Base-by-base conservation (phyloP, 306 rosid species). In the Trifolium repens region DNA sequence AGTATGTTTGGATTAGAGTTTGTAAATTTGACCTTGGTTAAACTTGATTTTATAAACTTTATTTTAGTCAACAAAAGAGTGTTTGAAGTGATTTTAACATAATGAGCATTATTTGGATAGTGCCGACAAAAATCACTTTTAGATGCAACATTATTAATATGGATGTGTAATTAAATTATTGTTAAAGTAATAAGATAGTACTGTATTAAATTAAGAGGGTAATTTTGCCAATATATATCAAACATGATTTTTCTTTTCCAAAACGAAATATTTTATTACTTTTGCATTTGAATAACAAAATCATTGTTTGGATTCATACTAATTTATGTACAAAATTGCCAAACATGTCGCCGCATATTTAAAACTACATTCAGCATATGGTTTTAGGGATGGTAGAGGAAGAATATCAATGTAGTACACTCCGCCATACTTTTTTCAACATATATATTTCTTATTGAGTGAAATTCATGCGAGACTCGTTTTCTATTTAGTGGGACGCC, bases 231-330 rank as follows among this genome's bases (percentile, higher is more conserved):
- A 42, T 19, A 40, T 5, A 65, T 65, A 65, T 40, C 50, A 24
- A 65, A 42, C 16, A 7, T 19, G 71, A 65, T 40, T 65, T 12
- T 65, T 35, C 35, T 65, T 65, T 5, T 9, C 71, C 1, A 8
- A 40, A 40, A 65, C 19, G 70, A 43, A 40, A 65, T 16, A 42
- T 43, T 19, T 67, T 67, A 43, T 43, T 43, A 7, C 39, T 67
- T 22, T 22, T 42, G 54, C 72, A 42, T 24, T 43, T 22, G 37
- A 42, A 26, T 67, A 19, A 42, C 17, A 40, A 66, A 43, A 42
- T 19, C 19, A 42, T 42, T 10, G 53, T 42, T 19, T 66, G 2
- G 16, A 66, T 42, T 17, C 54, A 66, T 22, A 19, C 42, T 42
- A 9, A 35, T n/a, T n/a, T 63, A n/a, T 35, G 27, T 35, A 37